A percentile compares a stretch with the other conserved stretches of the same genome.
Evolutionary conservation across 257 asterid genomes (phyloP).

Genomic region (Schizonepeta tenuifolia): DNA sequence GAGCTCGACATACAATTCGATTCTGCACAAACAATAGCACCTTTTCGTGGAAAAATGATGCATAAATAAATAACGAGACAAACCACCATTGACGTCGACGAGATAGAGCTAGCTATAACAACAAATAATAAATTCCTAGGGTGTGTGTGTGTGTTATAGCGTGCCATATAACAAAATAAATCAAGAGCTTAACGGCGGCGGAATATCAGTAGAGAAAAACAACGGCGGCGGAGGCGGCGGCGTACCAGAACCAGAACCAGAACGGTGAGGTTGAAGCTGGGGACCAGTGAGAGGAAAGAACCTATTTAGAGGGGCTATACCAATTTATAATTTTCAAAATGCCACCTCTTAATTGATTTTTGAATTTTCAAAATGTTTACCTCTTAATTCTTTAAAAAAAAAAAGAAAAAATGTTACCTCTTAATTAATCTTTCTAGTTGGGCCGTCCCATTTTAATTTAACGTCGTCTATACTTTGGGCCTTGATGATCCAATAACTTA

Average conservation of each 20-base stretch:
- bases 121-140: too few species aligned
- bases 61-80: not conserved
- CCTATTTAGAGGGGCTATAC: constrained; percentile 30
- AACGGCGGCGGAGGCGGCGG: too few species aligned
- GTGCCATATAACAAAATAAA: not conserved
- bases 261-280: constrained; percentile 5
- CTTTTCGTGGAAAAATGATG: not conserved
- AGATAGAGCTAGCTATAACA: not conserved
- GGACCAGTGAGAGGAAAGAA: constrained; percentile 35
- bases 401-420: too few species aligned
- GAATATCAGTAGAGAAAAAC: too few species aligned
- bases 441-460: constrained; percentile 17
- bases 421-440: constrained; percentile 10
- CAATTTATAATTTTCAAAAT: constrained; percentile 28
- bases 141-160: too few species aligned
- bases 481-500: not conserved
- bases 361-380: too few species aligned
- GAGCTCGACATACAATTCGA: not conserved
- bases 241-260: constrained; percentile 35
- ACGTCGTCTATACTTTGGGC: not conserved
- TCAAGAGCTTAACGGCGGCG: too few species aligned
- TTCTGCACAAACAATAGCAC: not conserved
- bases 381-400: too few species aligned
- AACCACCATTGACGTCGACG: not conserved
- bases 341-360: too few species aligned